Percentiles rank a stretch among this genome's conserved stretches.
These are phyloP conservation scores for Chenopodium quinoa DNA, from an alignment of 148 eudicot species.

Conservation along the genomic window DNA sequence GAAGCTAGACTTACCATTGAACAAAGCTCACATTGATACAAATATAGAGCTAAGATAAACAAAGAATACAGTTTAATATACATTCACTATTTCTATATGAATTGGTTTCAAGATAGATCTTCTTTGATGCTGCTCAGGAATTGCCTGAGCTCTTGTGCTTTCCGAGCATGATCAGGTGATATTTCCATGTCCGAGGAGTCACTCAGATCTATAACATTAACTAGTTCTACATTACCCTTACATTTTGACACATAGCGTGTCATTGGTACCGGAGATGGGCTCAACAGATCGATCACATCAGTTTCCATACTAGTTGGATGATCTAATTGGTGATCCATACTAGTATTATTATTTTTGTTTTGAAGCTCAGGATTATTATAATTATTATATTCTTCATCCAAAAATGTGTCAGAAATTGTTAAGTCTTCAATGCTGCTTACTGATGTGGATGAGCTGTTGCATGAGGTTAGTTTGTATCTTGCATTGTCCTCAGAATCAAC, in stretches of 20 bases:
- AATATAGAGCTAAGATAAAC: neutral
- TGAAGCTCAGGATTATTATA: too few species aligned
- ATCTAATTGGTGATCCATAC: conserved; percentile 5
- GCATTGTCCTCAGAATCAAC: conserved; percentile 17
- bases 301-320: conserved; percentile 9
- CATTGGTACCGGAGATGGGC: conserved; percentile 53
- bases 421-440: conserved; percentile 19
- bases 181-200: conserved; percentile 66
- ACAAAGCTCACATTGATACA: neutral
- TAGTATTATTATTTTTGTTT: too few species aligned
- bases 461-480: neutral
- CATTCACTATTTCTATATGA: neutral
- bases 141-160: conserved; percentile 56
- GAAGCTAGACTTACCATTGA: neutral
- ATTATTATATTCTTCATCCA: neutral
- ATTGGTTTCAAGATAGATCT: conserved; percentile 27
- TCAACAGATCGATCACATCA: conserved; percentile 50
- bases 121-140: conserved; percentile 52
- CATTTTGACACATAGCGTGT: conserved; percentile 35
- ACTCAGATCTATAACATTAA: conserved; percentile 59
- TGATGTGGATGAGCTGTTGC: neutral
- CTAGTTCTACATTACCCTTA: conserved; percentile 29
- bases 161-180: conserved; percentile 60
- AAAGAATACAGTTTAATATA: neutral
- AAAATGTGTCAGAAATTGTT: conserved; percentile 13